Percentiles rank a stretch among this genome's conserved stretches.
phyloP scores from a whole-genome alignment of 129 eudicot genomes.

The Deinandra increscens region DNA sequence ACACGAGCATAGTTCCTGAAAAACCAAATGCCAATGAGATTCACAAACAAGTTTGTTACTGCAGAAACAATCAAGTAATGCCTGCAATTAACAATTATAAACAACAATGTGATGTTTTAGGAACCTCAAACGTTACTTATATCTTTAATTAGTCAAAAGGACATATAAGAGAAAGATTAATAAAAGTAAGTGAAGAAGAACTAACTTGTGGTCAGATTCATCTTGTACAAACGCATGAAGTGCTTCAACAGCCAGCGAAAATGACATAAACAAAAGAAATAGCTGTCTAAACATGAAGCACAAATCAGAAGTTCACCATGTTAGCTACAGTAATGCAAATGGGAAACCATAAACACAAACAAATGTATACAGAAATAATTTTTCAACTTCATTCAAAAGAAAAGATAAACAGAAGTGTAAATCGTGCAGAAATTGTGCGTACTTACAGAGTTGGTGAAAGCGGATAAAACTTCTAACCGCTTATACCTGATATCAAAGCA shows the following conservation, averaged over 20 bases:
- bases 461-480: conserved; percentile 87
- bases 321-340: conserved; percentile 37
- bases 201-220: conserved; percentile 99
- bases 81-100: conserved; percentile 39
- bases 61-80: conserved; percentile 95
- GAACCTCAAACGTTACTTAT: background rate
- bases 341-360: conserved; percentile 6
- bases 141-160: background rate
- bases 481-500: conserved; percentile 58
- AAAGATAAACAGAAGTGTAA: conserved; percentile 6
- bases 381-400: background rate
- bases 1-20: conserved; percentile 93
- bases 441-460: conserved; percentile 99
- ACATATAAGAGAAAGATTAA: background rate
- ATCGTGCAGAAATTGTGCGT: conserved; percentile 20
- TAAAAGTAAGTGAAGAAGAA: conserved; percentile 5
- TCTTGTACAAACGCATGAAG: conserved; percentile 98
- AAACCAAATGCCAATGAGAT: conserved; percentile 98
- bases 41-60: conserved; percentile 81
- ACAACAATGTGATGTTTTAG: background rate
- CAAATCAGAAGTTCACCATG: conserved; percentile 29
- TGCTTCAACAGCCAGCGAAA: conserved; percentile 97
- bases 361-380: background rate
- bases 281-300: conserved; percentile 93
- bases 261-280: conserved; percentile 94